These are phyloP conservation scores for Mucor piriformis DNA, from an alignment of 371 early-diverging fungal species.

Conservation along the genomic window DNA sequence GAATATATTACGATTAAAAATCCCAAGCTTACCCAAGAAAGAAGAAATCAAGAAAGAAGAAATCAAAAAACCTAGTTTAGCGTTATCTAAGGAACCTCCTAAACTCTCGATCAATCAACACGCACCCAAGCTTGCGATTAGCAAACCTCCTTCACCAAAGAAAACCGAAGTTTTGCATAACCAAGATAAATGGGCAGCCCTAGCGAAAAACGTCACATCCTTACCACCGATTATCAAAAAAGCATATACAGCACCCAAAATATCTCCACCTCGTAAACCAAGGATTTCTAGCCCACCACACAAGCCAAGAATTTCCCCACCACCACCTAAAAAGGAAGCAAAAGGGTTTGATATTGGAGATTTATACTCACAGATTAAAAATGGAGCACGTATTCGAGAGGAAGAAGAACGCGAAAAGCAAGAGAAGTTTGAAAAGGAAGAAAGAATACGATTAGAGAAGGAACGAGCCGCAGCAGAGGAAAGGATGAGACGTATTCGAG, in stretches of 20 bases:
- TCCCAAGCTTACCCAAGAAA: neutral
- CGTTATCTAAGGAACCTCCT: neutral
- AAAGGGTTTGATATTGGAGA: slow-evolving; percentile 33
- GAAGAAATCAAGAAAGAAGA: neutral
- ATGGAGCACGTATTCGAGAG: slow-evolving; percentile 33
- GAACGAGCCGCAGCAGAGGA: slow-evolving; percentile 16
- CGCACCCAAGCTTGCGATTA: slow-evolving; percentile 26
- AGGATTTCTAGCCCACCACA: neutral
- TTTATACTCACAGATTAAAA: slow-evolving; percentile 30
- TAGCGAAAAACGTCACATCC: slow-evolving; percentile 22
- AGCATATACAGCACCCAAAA: neutral
- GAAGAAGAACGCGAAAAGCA: slow-evolving; percentile 34
- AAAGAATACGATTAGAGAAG: slow-evolving; percentile 22
- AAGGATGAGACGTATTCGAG: slow-evolving; percentile 16
- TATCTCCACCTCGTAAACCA: neutral
- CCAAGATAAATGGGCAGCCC: slow-evolving; percentile 37
- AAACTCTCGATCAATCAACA: no score
- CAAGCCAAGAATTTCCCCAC: neutral
- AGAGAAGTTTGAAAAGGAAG: slow-evolving; percentile 21
- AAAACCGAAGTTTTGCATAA: slow-evolving; percentile 26
- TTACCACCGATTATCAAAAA: slow-evolving; percentile 4
- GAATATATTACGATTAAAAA: slow-evolving; percentile 12
- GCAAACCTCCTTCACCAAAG: slow-evolving; percentile 12
- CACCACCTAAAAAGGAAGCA: slow-evolving; percentile 6
- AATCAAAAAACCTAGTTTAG: neutral